Evolutionary conservation across 164 flowering plant species (phyloP).

Genomic region (Kingdonia uniflora): DNA sequence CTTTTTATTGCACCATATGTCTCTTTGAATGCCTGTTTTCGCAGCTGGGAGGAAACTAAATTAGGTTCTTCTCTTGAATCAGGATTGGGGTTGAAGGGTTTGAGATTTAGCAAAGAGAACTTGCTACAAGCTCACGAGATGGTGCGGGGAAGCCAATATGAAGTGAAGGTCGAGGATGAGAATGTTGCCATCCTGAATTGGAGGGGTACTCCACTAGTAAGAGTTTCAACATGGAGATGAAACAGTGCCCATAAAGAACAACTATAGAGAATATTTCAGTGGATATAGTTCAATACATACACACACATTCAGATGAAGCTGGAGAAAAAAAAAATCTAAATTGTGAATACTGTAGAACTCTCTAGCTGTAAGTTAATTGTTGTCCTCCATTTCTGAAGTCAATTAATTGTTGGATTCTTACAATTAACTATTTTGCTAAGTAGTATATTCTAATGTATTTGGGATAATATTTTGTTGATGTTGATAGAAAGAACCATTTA

Average conservation of each 20-base stretch:
- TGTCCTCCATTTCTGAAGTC: too few species aligned
- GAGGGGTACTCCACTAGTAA: constrained; percentile 32
- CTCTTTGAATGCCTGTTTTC: constrained; percentile 15
- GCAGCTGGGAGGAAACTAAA: constrained; percentile 20
- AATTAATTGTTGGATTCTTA: too few species aligned
- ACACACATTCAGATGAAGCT: too few species aligned
- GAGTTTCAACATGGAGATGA: constrained; percentile 32
- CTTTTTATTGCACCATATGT: constrained; percentile 26
- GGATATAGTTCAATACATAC: too few species aligned
- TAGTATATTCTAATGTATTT: too few species aligned
- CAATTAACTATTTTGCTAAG: too few species aligned
- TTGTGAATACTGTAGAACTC: too few species aligned
- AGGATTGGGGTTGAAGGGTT: constrained; percentile 11
- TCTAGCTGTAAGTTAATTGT: too few species aligned
- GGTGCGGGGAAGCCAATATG: constrained; percentile 23
- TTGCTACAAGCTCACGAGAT: constrained; percentile 27
- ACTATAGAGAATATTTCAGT: too few species aligned
- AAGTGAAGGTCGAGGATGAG: constrained; percentile 18
- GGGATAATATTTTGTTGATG: too few species aligned
- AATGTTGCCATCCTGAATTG: constrained; percentile 32
- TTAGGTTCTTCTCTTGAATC: constrained; percentile 2
- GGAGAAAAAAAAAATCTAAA: too few species aligned
- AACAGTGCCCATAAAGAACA: not conserved
- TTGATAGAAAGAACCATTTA: too few species aligned
- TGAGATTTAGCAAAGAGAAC: constrained; percentile 20